Percentiles rank a stretch among this genome's conserved stretches.
phyloP scores from a whole-genome alignment of 2,329 filamentous ascomycete genomes.

The Colletotrichum karsti region DNA sequence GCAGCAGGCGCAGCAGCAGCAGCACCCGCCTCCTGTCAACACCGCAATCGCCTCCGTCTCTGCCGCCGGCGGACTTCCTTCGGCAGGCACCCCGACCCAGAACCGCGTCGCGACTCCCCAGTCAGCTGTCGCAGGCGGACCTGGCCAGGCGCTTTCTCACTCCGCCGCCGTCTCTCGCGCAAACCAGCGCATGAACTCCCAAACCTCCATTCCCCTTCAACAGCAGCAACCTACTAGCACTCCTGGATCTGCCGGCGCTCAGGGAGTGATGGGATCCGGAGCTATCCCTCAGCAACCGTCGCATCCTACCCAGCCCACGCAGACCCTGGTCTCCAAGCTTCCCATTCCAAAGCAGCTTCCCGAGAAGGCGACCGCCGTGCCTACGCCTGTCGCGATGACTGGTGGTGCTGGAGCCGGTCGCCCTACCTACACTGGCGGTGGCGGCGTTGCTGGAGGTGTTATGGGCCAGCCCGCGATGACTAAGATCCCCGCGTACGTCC shows the following conservation, averaged over 20 bases:
- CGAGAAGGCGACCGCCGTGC: constrained; percentile 72
- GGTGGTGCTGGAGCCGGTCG: constrained; percentile 71
- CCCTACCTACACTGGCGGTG: constrained; percentile 85
- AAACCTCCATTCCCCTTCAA: constrained; percentile 41
- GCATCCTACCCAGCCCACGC: constrained; percentile 52
- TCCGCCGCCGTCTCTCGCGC: constrained; percentile 58
- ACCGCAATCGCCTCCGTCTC: constrained; percentile 51
- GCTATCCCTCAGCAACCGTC: constrained; percentile 51
- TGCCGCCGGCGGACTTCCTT: constrained; percentile 43
- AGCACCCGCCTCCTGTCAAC: constrained; percentile 54
- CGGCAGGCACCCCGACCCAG: constrained; percentile 58
- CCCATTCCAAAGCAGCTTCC: constrained; percentile 83
- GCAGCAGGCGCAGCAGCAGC: too few species aligned
- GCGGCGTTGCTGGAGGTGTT: constrained; percentile 79
- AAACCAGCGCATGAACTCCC: constrained; percentile 47
- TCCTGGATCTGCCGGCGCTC: constrained; percentile 38
- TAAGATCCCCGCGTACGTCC: constrained; percentile 83
- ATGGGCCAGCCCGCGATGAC: constrained; percentile 88
- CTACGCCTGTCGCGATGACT: constrained; percentile 76
- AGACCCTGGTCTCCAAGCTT: constrained; percentile 69
- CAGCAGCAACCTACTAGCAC: constrained; percentile 37
- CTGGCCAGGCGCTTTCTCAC: constrained; percentile 54
- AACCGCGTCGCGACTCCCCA: constrained; percentile 60
- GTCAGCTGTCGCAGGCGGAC: constrained; percentile 47
- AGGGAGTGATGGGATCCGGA: constrained; percentile 42